Percentiles rank a stretch among this genome's conserved stretches.
These are phyloP conservation scores for Pittosporum tobira DNA, from an alignment of 129 eudicot genomes.

Conservation along the genomic window DNA sequence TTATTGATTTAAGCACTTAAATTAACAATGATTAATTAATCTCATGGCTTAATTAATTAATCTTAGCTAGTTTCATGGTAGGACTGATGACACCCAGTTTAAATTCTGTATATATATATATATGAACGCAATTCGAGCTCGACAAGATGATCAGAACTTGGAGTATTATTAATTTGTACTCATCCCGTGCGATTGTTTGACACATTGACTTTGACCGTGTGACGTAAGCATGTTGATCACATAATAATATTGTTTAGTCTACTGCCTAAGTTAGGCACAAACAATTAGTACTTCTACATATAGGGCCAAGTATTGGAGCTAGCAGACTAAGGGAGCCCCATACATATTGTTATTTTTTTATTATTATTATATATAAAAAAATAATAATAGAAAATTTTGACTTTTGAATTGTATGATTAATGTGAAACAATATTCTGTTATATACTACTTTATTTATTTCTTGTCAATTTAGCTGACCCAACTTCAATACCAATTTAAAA, in stretches of 20 bases:
- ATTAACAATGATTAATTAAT: too few species aligned
- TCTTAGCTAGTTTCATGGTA: too few species aligned
- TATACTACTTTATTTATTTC: background rate
- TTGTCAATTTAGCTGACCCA: background rate
- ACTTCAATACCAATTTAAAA: background rate
- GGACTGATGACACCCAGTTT: too few species aligned
- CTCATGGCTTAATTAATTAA: too few species aligned
- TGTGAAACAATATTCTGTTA: background rate
- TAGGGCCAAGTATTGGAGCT: background rate
- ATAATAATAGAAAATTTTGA: background rate
- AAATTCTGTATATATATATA: background rate
- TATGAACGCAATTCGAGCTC: too few species aligned
- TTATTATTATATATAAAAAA: too few species aligned
- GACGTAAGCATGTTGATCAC: background rate
- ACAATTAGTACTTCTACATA: background rate
- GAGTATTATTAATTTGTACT: background rate
- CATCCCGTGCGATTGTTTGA: conserved; percentile 9
- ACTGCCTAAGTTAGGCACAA: conserved; percentile 8
- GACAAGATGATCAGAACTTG: too few species aligned
- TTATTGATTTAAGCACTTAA: too few species aligned
- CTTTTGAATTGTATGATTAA: background rate
- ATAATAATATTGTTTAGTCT: background rate
- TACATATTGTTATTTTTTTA: background rate
- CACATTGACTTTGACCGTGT: too few species aligned
- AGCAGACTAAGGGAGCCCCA: too few species aligned